Conservation (phyloP, 2,329 filamentous ascomycete genomes). For the Fusarium circinatum region DNA sequence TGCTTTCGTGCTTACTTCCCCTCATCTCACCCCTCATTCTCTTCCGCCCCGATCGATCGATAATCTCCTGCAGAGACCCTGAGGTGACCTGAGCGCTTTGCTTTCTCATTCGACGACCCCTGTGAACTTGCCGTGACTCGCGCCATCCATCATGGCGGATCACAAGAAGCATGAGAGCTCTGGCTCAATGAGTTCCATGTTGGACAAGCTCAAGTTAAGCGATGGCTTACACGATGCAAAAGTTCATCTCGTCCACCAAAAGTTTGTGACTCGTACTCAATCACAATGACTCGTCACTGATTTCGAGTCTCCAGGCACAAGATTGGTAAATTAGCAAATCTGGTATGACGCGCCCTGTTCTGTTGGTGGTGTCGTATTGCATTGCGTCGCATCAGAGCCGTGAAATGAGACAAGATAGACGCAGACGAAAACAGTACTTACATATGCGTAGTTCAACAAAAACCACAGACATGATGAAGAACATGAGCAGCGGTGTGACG, state of each 20-base stretch:
- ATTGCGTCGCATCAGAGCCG: background rate
- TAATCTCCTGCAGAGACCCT: slow-evolving; percentile 8
- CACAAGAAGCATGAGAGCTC: slow-evolving; percentile 29
- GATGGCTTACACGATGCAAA: slow-evolving; percentile 70
- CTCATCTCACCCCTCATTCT: slow-evolving; percentile 17
- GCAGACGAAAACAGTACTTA: background rate
- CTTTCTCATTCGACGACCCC: slow-evolving; percentile 6
- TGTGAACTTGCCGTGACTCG: background rate
- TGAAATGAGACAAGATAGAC: background rate
- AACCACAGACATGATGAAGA: slow-evolving; percentile 95
- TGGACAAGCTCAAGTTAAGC: slow-evolving; percentile 58
- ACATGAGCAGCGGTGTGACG: slow-evolving; percentile 86
- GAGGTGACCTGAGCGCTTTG: background rate
- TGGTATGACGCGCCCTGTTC: slow-evolving; percentile 55
- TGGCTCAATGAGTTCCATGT: slow-evolving; percentile 43
- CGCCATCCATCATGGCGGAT: slow-evolving; percentile 47
- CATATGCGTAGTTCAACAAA: slow-evolving; percentile 70
- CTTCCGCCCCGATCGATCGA: background rate
- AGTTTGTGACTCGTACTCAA: slow-evolving; percentile 51
- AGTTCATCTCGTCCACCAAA: slow-evolving; percentile 66
- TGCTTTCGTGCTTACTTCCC: background rate
- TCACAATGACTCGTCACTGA: slow-evolving; percentile 19
- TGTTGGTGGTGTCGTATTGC: background rate
- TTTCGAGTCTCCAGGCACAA: slow-evolving; percentile 54
- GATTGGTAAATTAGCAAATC: slow-evolving; percentile 70